phyloP scores from a whole-genome alignment of 1,284 basidiomycete genomes.

The Ceratobasidium sp. region DNA sequence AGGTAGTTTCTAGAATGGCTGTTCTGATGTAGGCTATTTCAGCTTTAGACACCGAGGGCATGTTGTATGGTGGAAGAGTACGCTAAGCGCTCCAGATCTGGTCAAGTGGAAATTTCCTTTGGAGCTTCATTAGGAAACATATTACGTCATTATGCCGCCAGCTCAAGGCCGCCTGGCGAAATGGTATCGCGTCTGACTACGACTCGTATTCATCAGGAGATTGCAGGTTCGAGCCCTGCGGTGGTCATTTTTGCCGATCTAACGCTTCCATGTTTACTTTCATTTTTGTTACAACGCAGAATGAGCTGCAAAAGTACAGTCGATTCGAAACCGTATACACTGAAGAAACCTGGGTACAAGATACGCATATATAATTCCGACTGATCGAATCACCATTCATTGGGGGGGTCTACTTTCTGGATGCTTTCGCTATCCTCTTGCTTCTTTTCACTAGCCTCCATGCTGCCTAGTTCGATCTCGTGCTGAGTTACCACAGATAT shows the following conservation, averaged over 20 bases:
- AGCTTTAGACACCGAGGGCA: slow-evolving; percentile 61
- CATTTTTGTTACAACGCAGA: no score
- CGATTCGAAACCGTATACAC: no score
- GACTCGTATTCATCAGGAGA: slow-evolving; percentile 64
- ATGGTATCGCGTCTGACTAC: slow-evolving; percentile 28
- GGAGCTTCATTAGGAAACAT: not conserved
- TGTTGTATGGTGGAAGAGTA: not conserved
- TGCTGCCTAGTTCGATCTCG: not conserved
- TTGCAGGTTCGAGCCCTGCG: slow-evolving; percentile 89
- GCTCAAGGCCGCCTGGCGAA: slow-evolving; percentile 19
- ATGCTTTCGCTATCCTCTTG: not conserved
- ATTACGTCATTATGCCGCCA: not conserved
- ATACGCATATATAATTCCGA: no score
- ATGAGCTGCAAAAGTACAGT: no score
- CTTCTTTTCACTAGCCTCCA: not conserved
- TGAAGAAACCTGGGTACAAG: no score
- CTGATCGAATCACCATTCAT: no score
- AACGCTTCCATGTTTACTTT: not conserved
- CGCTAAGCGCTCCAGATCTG: not conserved
- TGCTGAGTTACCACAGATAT: slow-evolving; percentile 3
- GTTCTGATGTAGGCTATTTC: slow-evolving; percentile 75
- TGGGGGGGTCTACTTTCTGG: no score
- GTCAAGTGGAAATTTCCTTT: not conserved
- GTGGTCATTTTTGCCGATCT: slow-evolving; percentile 58
- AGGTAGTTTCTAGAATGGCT: slow-evolving; percentile 55